These are phyloP conservation scores for Periconia digitata DNA, from an alignment of 2,329 filamentous ascomycete genomes.

Conservation along the genomic window DNA sequence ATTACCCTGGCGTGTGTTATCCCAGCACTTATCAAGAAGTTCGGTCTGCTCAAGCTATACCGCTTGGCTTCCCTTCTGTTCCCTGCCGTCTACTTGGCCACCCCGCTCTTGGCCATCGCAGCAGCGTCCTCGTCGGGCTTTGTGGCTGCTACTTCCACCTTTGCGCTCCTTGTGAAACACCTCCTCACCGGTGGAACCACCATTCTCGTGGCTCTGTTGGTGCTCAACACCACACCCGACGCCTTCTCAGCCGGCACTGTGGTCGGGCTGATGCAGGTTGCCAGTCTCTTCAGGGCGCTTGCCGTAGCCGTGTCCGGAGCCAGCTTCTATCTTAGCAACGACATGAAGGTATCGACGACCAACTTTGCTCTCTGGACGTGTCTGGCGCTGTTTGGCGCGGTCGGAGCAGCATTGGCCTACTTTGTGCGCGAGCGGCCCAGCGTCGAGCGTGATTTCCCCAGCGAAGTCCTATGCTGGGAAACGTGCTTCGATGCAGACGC, in stretches of 20 bases:
- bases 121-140: slow-evolving; percentile 36
- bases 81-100: slow-evolving; percentile 44
- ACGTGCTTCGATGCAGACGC: slow-evolving; percentile 49
- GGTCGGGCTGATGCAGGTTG: slow-evolving; percentile 51
- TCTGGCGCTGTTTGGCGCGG: slow-evolving; percentile 43
- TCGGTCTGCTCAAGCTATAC: slow-evolving; percentile 48
- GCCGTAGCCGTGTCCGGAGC: slow-evolving; percentile 50
- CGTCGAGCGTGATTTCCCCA: slow-evolving; percentile 48
- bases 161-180: slow-evolving; percentile 48
- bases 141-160: slow-evolving; percentile 40
- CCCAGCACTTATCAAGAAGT: slow-evolving; percentile 39
- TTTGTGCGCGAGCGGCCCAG: slow-evolving; percentile 49
- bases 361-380: slow-evolving; percentile 51
- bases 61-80: slow-evolving; percentile 45
- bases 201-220: slow-evolving; percentile 49
- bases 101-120: slow-evolving; percentile 43
- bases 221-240: slow-evolving; percentile 52
- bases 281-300: slow-evolving; percentile 50
- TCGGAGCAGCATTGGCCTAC: slow-evolving; percentile 48
- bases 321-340: slow-evolving; percentile 49
- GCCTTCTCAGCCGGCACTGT: slow-evolving; percentile 51
- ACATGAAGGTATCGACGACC: slow-evolving; percentile 46
- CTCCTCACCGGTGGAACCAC: slow-evolving; percentile 45
- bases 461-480: slow-evolving; percentile 49
- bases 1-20: slow-evolving; percentile 42